Evolutionary conservation across 768 basidiomycete species (phyloP).

Genomic region (Trametes villosa): DNA sequence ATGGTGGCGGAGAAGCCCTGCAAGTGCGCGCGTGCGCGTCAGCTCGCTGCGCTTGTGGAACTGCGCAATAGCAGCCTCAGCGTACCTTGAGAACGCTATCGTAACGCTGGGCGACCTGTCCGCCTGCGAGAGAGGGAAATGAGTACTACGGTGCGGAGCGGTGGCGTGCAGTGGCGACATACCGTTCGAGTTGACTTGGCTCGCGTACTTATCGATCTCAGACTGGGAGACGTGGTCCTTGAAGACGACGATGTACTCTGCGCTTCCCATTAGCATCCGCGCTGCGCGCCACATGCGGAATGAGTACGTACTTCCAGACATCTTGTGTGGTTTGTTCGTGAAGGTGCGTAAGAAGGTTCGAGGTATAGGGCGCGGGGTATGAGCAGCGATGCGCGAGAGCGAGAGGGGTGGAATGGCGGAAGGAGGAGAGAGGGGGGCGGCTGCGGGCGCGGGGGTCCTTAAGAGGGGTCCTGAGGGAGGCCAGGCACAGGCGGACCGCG

Average conservation of each 20-base stretch:
- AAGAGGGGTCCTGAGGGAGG: not conserved
- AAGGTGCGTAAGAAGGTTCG: not conserved
- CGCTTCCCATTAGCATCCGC: not conserved
- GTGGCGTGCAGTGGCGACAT: conserved; percentile 2
- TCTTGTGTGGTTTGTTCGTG: conserved; percentile 13
- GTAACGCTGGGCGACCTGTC: conserved; percentile 47
- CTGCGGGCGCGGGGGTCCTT: not conserved
- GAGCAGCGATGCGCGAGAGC: not conserved
- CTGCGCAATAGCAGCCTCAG: not conserved
- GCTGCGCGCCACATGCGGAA: not conserved
- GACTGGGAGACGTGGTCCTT: conserved; percentile 47
- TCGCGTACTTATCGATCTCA: conserved; percentile 46
- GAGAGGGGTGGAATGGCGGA: not conserved
- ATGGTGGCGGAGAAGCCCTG: conserved; percentile 52
- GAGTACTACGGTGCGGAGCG: not conserved
- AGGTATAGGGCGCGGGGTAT: not conserved
- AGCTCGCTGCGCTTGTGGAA: not conserved
- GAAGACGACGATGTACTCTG: conserved; percentile 62
- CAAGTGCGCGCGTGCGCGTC: not conserved
- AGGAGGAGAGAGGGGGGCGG: not conserved
- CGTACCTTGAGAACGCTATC: conserved; percentile 44
- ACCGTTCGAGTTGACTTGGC: conserved; percentile 46
- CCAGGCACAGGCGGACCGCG: conserved; percentile 14
- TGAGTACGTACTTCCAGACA: conserved; percentile 29
- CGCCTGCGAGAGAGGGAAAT: conserved; percentile 37